phyloP scores from a whole-genome alignment of 2,329 filamentous ascomycete species.

The Arthrobotrys megalospora region DNA sequence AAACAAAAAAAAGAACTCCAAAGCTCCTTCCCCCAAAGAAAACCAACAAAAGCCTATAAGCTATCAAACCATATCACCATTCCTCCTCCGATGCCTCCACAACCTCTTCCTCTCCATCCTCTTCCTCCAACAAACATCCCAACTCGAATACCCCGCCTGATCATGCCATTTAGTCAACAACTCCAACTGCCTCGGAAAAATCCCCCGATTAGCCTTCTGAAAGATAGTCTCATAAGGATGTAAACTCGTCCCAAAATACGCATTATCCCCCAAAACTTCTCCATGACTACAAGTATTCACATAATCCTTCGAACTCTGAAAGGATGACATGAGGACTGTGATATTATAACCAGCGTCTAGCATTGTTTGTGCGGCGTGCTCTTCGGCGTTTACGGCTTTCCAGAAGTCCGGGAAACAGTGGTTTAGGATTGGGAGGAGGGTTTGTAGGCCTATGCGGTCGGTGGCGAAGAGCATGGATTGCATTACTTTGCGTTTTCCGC shows the following conservation, averaged over 20 bases:
- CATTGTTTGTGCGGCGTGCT: constrained; percentile 14
- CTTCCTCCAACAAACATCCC: constrained; percentile 13
- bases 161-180: constrained; percentile 21
- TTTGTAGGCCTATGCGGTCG: constrained; percentile 66
- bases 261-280: neutral
- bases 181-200: constrained; percentile 5
- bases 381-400: neutral
- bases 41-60: too few relatives aligned
- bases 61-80: too few relatives aligned
- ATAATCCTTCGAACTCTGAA: neutral
- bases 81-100: neutral
- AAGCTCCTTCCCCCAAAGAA: too few relatives aligned
- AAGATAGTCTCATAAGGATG: constrained; percentile 22
- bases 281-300: constrained; percentile 9
- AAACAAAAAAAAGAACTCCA: too few relatives aligned
- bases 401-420: constrained; percentile 5
- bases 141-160: constrained; percentile 2
- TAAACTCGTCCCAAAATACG: constrained; percentile 22
- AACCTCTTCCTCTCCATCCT: neutral
- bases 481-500: constrained; percentile 64
- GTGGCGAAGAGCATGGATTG: constrained; percentile 68
- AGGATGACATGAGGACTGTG: neutral
- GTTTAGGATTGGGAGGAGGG: constrained; percentile 65
- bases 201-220: constrained; percentile 13
- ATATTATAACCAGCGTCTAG: constrained; percentile 12